Evolutionary conservation across 2,329 filamentous ascomycete genomes (phyloP), one percentile per base, ranked within the genome.

Genomic region (Cordyceps sp.): DNA sequence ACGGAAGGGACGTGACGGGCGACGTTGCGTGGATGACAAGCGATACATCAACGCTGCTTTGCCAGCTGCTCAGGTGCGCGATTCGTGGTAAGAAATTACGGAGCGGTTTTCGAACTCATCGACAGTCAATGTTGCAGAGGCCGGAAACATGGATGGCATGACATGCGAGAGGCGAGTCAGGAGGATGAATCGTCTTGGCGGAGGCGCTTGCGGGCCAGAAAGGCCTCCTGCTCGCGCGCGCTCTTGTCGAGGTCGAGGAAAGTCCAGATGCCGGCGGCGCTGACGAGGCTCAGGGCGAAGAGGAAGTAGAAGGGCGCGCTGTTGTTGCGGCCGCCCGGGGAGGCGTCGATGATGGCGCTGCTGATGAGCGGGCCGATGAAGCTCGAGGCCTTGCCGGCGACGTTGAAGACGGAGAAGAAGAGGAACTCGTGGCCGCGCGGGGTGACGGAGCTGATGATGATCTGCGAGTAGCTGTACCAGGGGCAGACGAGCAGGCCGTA

Each of bases 321-420:
- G 33, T 68, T 66, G 43, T 77, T 68, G 33, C 69, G 60, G 12
- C 53, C 49, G 2, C 55, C 58, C 0, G 65, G 61, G 6, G 60
- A 62, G 0, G 66, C 67, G 45, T 79, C 73, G 34, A 80, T 78
- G 36, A 80, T 80, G 6, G 74, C 75, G 38, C 65, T 71, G 35
- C 66, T 72, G n/a, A 81, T 73, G 18, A 80, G 54, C 0, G 75
- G 76, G 0, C 75, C 75, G 34, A 80, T 77, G 41, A 78, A 79
- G 1, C 66, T 70, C 7, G 66, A 73, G 0, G 73, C 74, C 52
- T 80, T 80, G 28, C 74, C 73, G 19, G 78, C 66, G 42, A 79
- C 76, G 38, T 66, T 73, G 52, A 79, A 79, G 2, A 80, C 50
- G 29, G 62, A 68, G 60, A 80, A 81, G 58, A 80, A 80, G 10